A percentile compares a stretch with the other conserved stretches of the same genome.
These are phyloP conservation scores for Phaffomyces antillensis DNA, from an alignment of 805 yeast genomes.

Conservation along the genomic window DNA sequence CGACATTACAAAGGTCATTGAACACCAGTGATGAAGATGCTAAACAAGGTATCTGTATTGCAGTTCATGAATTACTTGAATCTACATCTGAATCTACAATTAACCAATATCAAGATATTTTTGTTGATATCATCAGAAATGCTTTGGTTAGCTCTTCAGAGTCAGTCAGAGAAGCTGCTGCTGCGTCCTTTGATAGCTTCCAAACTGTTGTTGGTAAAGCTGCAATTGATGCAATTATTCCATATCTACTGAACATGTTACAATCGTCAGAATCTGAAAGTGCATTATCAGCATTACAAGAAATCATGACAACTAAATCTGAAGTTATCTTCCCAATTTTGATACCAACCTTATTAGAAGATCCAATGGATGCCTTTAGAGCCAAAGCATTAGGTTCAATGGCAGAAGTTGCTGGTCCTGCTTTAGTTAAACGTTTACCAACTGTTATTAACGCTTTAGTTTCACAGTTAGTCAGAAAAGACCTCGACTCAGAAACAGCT, in stretches of 20 bases:
- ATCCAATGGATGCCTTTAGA: slow-evolving; percentile 78
- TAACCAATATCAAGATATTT: slow-evolving; percentile 53
- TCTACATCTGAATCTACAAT: slow-evolving; percentile 62
- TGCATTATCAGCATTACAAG: slow-evolving; percentile 84
- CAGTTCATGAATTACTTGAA: slow-evolving; percentile 75
- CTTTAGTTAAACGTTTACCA: slow-evolving; percentile 66
- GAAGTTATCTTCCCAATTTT: slow-evolving; percentile 91
- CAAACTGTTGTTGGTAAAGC: slow-evolving; percentile 76
- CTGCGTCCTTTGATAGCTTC: slow-evolving; percentile 80
- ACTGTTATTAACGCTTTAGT: slow-evolving; percentile 70
- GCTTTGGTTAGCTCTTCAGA: slow-evolving; percentile 71
- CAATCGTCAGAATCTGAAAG: slow-evolving; percentile 55
- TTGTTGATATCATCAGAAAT: slow-evolving; percentile 69
- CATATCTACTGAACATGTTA: slow-evolving; percentile 67
- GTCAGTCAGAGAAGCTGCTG: slow-evolving; percentile 84
- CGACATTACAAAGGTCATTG: slow-evolving; percentile 68
- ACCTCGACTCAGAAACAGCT: slow-evolving; percentile 31
- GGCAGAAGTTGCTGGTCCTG: slow-evolving; percentile 85
- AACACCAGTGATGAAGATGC: slow-evolving; percentile 64
- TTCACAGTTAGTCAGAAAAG: slow-evolving; percentile 40
- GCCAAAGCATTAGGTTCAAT: slow-evolving; percentile 83
- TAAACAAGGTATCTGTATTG: slow-evolving; percentile 95
- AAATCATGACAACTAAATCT: slow-evolving; percentile 84
- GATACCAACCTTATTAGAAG: slow-evolving; percentile 72
- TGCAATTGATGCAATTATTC: slow-evolving; percentile 85